phyloP scores from a whole-genome alignment of 352 stramenopile genomes.

The Globisporangium splendens region DNA sequence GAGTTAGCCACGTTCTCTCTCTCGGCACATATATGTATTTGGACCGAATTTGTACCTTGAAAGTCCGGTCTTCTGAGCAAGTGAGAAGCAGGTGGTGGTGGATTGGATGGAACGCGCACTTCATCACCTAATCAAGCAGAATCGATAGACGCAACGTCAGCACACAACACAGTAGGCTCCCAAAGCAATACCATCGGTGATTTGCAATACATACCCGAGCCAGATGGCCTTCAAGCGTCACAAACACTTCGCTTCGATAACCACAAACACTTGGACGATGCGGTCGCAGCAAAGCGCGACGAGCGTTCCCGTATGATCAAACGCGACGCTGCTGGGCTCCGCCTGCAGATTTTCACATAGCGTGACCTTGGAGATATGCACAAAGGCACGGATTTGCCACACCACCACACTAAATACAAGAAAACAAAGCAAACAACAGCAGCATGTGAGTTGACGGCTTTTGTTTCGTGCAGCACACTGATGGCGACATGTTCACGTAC shows the following conservation, averaged over 20 bases:
- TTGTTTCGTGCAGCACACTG: not conserved
- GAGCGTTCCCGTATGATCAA: constrained; percentile 64
- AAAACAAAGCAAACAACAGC: constrained; percentile 4
- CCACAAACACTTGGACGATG: constrained; percentile 52
- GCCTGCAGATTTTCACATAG: constrained; percentile 35
- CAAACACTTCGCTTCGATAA: constrained; percentile 49
- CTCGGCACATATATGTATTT: not conserved
- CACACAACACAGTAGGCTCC: not conserved
- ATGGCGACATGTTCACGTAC: constrained; percentile 17
- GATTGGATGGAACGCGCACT: constrained; percentile 68
- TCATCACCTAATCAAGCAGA: constrained; percentile 42
- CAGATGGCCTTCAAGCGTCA: constrained; percentile 70
- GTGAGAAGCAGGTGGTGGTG: constrained; percentile 68
- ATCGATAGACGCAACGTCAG: not conserved
- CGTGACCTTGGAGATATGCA: constrained; percentile 27
- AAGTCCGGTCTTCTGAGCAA: constrained; percentile 78
- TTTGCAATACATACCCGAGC: constrained; percentile 30
- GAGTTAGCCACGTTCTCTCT: not conserved
- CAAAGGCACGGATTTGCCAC: constrained; percentile 41
- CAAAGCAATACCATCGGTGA: no score
- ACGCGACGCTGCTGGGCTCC: constrained; percentile 47
- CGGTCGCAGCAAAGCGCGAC: constrained; percentile 46
- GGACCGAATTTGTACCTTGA: constrained; percentile 58
- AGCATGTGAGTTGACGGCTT: not conserved
- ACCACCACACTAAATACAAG: constrained; percentile 44